Evolutionary conservation across 805 yeast species (phyloP).

Genomic region (Candida fluviatilis): DNA sequence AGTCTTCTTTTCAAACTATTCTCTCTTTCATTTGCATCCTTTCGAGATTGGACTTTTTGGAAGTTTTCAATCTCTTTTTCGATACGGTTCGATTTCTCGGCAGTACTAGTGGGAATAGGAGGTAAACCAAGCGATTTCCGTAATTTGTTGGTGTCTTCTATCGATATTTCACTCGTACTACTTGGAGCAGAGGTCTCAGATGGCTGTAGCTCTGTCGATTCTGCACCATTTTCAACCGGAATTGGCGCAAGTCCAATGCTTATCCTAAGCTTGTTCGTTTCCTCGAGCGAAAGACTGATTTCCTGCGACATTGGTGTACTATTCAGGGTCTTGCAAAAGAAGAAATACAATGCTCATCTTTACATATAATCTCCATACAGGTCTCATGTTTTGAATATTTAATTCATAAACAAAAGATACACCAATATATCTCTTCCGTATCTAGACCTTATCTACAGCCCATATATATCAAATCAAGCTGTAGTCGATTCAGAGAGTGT

Average conservation of each 20-base stretch:
- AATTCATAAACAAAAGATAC: too few species aligned
- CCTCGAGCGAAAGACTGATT: slow-evolving; percentile 41
- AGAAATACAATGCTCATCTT: background rate
- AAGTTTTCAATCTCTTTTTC: background rate
- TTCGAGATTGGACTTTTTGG: slow-evolving; percentile 11
- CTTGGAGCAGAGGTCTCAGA: background rate
- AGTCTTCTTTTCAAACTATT: slow-evolving; percentile 12
- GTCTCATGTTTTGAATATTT: background rate
- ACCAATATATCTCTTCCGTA: too few species aligned
- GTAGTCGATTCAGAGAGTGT: too few species aligned
- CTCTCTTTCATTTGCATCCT: slow-evolving; percentile 12
- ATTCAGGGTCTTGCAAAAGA: slow-evolving; percentile 1
- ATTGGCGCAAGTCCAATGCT: slow-evolving; percentile 54
- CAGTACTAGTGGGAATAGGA: slow-evolving; percentile 23
- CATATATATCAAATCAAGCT: too few species aligned
- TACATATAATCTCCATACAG: background rate
- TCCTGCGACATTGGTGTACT: slow-evolving; percentile 11
- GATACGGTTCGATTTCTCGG: background rate
- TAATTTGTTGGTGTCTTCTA: slow-evolving; percentile 43
- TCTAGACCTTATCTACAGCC: too few species aligned
- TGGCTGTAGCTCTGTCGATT: background rate
- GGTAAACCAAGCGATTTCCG: slow-evolving; percentile 36
- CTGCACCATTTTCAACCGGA: slow-evolving; percentile 13
- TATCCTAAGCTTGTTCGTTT: slow-evolving; percentile 51
- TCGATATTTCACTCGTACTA: slow-evolving; percentile 15